Evolutionary conservation across 1,284 basidiomycete genomes (phyloP), one percentile per base, ranked within the genome.

Genomic region (Ustilago xerochloae): DNA sequence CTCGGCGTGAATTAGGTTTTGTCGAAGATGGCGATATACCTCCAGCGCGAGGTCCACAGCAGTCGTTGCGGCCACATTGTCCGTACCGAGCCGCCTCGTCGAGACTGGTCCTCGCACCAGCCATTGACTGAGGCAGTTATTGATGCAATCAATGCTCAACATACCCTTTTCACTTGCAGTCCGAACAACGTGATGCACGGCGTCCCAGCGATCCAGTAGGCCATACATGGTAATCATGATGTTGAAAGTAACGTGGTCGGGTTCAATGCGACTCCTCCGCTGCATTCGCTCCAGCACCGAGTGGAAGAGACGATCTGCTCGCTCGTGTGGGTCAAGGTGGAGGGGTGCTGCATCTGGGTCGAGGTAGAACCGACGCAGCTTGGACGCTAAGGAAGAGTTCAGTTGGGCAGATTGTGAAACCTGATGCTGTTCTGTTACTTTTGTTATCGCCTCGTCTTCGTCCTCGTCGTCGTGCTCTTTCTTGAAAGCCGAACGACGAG

Each of bases 181-280:
- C 2, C 57, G 51, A 0, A 75, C 20, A 0, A 60, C 48, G 4
- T 49, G 52, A 47, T 50, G 59, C 18, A 70, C 54, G 20, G 50
- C 46, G 6, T 67, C 53, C 66, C 67, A 67, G 0, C 54, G 55
- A 12, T 54, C 67, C 20, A 75, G 46, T 4, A 60, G 56, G 46
- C 63, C 53, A 24, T 75, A 65, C 72, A 75, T 70, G 46, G 60
- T 65, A n/a, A 75, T 33, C 66, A 75, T 75, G 60, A 70, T 66
- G 54, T 75, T 75, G 60, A 54, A 75, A 6, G 72, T 75, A 46
- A 67, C 28, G 0, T 28, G 30, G 18, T 75, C 67, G 2, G 72
- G 72, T 39, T 66, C 60, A 35, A 75, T 56, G 5, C 46, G 28
- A 32, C 58, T 60, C 13, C 22, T 54, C n/a, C 50, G 48, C 48